Conservation (phyloP, 805 yeast genomes). For the Priceomyces fermenticarens region DNA sequence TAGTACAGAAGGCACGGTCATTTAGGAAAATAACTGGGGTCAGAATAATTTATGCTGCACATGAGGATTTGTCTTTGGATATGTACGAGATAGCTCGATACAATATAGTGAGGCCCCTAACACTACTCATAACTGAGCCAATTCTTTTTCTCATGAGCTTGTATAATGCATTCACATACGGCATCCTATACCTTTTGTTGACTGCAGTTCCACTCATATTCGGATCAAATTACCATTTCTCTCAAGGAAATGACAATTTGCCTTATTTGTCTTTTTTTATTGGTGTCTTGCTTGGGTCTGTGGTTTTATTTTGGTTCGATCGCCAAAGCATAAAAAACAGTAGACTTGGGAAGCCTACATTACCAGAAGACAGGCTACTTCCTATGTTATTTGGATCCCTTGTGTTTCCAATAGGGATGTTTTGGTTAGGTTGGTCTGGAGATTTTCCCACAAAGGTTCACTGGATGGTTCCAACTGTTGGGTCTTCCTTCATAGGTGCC, state of each 20-base stretch:
- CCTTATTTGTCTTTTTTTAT: no score
- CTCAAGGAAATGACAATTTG: no score
- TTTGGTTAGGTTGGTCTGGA: conserved; percentile 83
- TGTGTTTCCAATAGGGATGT: conserved; percentile 68
- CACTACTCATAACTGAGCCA: conserved; percentile 16
- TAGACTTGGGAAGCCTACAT: no score
- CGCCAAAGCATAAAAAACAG: no score
- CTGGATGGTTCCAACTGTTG: conserved; percentile 58
- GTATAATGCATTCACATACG: conserved; percentile 41
- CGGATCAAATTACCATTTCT: conserved; percentile 48
- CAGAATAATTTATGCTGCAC: conserved; percentile 39
- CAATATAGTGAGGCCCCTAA: conserved; percentile 34
- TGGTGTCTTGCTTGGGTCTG: no score
- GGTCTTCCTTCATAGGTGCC: conserved; percentile 32
- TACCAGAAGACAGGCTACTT: conserved; percentile 16
- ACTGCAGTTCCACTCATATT: conserved; percentile 40
- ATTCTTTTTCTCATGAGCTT: conserved; percentile 33
- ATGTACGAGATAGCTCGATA: conserved; percentile 32
- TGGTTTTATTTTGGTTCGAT: no score
- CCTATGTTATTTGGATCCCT: conserved; percentile 67
- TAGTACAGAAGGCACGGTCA: conserved; percentile 29
- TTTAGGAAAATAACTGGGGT: conserved; percentile 38
- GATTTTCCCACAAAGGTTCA: conserved; percentile 60
- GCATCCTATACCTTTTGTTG: conserved; percentile 34
- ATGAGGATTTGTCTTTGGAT: conserved; percentile 30